phyloP scores from a whole-genome alignment of 345 rosid genomes.

The Populus alba region DNA sequence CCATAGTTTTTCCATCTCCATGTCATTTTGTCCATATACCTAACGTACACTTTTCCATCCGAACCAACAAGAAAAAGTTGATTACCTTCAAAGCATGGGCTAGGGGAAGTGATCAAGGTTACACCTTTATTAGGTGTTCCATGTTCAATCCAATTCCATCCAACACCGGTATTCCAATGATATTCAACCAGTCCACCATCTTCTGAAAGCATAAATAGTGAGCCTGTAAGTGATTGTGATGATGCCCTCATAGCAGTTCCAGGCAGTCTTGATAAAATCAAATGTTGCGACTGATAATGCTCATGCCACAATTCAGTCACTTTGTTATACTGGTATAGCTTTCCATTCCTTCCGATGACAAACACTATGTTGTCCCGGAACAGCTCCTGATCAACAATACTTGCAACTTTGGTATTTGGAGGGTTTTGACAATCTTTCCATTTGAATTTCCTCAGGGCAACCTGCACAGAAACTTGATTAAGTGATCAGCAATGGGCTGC shows the following conservation, averaged over 20 bases:
- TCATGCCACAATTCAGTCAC: conserved; percentile 63
- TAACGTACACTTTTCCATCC: conserved; percentile 53
- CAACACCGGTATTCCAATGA: conserved; percentile 59
- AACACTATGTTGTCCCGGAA: conserved; percentile 55
- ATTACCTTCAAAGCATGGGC: conserved; percentile 55
- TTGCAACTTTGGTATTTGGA: conserved; percentile 46
- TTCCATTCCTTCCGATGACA: conserved; percentile 44
- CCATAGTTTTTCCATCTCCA: conserved; percentile 66
- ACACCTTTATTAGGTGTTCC: conserved; percentile 58
- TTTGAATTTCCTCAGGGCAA: conserved; percentile 51
- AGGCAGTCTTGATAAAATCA: conserved; percentile 44
- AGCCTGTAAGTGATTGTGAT: conserved; percentile 44
- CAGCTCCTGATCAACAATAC: conserved; percentile 59
- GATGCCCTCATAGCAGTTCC: conserved; percentile 54
- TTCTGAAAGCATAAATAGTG: conserved; percentile 61
- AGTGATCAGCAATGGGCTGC: background rate
- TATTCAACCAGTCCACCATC: conserved; percentile 65
- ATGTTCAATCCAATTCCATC: conserved; percentile 72
- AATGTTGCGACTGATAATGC: conserved; percentile 64
- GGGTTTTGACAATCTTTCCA: conserved; percentile 68
- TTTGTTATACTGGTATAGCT: conserved; percentile 62
- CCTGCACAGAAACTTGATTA: conserved; percentile 33
- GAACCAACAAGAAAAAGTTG: conserved; percentile 56
- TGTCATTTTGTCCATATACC: conserved; percentile 49
- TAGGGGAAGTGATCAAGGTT: conserved; percentile 48